Evolutionary conservation across 2,329 filamentous ascomycete species (phyloP), one percentile per base, ranked within the genome.

Genomic region (Verticillium zaregamsianum): DNA sequence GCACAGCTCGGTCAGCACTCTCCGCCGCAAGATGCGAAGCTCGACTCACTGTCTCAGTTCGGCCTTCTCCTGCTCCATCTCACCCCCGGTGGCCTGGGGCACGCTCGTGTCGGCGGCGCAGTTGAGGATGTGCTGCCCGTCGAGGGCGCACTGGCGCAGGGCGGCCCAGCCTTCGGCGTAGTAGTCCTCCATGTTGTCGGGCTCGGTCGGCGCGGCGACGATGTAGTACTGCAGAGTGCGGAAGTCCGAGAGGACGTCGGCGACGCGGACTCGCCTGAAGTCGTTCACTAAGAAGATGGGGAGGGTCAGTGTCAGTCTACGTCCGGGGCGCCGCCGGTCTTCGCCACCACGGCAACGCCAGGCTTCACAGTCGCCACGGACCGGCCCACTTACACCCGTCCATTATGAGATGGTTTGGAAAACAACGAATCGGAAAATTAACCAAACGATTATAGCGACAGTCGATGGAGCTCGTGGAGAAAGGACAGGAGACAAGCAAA

Each of bases 121-220:
- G 69, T 88, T 85, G 64, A 89, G 79, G 66, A 89, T 88, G 73
- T 87, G 80, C 69, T 87, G 85, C 7, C 86, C 86, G 67, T 89
- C 86, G 52, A 86, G 69, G 58, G 80, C 77, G 74, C 86, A 88
- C 73, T 89, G 86, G 52, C 86, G 82, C 59, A 89, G 75, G 17
- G 81, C 81, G 5, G 82, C 79, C 85, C 85, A 89, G 25, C 86
- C 86, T 65, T 87, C 85, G 14, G 85, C 86, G 73, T 86, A 83
- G 69, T 87, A 86, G 69, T 89, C 86, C 59, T 84, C 80, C 62
- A 77, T 74, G 72, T 86, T 74, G 3, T 74, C 68, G 8, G 86
- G 84, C n/a, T 85, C 79, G 60, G 79, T 79, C 14, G 84, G 83
- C 8, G 78, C 82, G 11, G 80, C 79, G 37, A 86, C 82, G 69